Evolutionary conservation across 768 basidiomycete species (phyloP), one percentile per base, ranked within the genome.

Genomic region (Suillus plorans): DNA sequence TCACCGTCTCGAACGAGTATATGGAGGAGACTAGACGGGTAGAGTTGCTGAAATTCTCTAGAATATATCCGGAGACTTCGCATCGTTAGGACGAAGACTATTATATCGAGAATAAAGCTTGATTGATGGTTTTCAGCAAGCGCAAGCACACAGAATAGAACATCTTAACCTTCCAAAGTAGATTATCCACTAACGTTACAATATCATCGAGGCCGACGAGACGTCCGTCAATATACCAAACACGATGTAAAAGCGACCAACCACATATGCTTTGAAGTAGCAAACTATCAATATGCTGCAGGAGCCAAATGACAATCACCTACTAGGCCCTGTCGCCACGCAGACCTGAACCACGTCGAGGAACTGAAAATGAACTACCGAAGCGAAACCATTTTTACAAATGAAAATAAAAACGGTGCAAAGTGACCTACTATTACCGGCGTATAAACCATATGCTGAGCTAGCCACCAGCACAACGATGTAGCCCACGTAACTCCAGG

Each of bases 11-110:
- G 55, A 49, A 47, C 5, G 36, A 66, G 62, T 20, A 39, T 2
- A 55, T 60, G 25, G 28, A 64, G 28, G 37, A 66, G 65, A 45
- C 22, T 9, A 31, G 65, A 66, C 5, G 57, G 58, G 47, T 64
- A 64, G 14, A 52, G 63, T 22, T 22, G 36, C 16, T 22, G 14
- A 28, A 44, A 50, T 12, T 50, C 45, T n/a, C 47, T 42, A 4
- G 63, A 59, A 31, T 66, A 64, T 59, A 28, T 59, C 14, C 47
- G 56, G 20, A 66, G 63, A 52, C 63, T 63, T 50, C 44, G 37
- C 65, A 66, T 66, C 13, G 63, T 66, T 25, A 64, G 25, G 28
- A 57, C 36, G 36, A 66, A 66, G n/a, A 64, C 22, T 7, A 39
- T 2, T 16, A 58, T 47, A 50, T 64, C 56, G 6, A 66, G 45